A percentile compares a stretch with the other conserved stretches of the same genome.
Evolutionary conservation across 345 rosid genomes (phyloP).

Genomic region (Cardiospermum halicacabum): DNA sequence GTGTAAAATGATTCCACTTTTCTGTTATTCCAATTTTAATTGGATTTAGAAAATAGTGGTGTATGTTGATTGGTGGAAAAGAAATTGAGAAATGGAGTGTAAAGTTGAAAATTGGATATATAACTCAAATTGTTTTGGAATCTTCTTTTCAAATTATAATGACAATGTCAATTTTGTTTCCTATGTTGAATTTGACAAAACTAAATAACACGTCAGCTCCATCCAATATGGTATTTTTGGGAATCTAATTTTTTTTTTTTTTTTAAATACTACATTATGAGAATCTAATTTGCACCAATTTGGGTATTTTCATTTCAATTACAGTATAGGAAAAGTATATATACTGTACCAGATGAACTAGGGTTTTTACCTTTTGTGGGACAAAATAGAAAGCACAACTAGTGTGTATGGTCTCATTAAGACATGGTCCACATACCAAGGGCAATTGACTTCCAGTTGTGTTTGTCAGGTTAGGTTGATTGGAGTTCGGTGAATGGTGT

Average conservation of each 20-base stretch:
- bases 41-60: not conserved
- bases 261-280: not conserved
- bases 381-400: not conserved
- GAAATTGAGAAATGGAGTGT: not conserved
- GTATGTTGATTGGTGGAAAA: not conserved
- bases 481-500: not conserved
- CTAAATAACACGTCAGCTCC: constrained; percentile 5
- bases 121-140: not conserved
- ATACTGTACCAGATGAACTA: not conserved
- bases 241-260: constrained; percentile 25
- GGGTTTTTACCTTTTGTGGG: not conserved
- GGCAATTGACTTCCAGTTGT: not conserved
- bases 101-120: not conserved
- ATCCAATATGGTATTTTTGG: not conserved
- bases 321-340: not conserved
- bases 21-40: not conserved
- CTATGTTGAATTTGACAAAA: constrained; percentile 1
- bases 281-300: constrained; percentile 12
- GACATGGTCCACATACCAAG: not conserved
- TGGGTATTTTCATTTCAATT: not conserved
- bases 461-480: not conserved
- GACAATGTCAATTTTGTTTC: not conserved
- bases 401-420: too few relatives aligned
- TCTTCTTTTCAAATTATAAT: not conserved
- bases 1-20: not conserved